A percentile compares a stretch with the other conserved stretches of the same genome.
Evolutionary conservation across 257 asterid genomes (phyloP).

Genomic region (Hygrophila difformis): DNA sequence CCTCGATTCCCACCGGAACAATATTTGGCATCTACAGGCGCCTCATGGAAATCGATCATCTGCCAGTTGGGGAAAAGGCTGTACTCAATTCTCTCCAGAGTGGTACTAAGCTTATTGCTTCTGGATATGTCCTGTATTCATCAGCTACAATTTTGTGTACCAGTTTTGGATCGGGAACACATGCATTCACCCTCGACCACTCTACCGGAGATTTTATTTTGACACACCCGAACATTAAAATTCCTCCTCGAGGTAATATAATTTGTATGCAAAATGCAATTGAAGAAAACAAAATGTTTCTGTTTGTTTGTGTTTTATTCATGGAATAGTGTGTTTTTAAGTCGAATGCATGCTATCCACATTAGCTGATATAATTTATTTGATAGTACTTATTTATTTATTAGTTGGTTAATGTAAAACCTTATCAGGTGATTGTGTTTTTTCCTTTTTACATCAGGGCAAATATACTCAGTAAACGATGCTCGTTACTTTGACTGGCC

Average conservation of each 20-base stretch:
- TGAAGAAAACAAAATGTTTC: too few relatives aligned
- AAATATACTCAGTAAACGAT: constrained; percentile 89
- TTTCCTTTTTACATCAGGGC: constrained; percentile 46
- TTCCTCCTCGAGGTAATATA: constrained; percentile 71
- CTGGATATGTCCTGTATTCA: constrained; percentile 84
- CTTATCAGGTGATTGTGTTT: constrained; percentile 4
- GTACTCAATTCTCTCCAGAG: constrained; percentile 75
- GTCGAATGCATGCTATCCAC: too few relatives aligned
- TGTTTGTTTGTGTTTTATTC: too few relatives aligned
- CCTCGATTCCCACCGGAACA: constrained; percentile 95
- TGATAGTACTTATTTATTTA: too few relatives aligned
- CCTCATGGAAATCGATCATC: constrained; percentile 66
- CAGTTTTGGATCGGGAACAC: constrained; percentile 79
- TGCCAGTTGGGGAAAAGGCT: constrained; percentile 68
- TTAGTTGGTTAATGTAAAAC: too few relatives aligned
- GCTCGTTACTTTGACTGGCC: constrained; percentile 98
- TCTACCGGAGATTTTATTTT: constrained; percentile 80
- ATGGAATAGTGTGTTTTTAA: too few relatives aligned
- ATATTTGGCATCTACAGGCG: constrained; percentile 78
- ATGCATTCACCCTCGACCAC: constrained; percentile 71
- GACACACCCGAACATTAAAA: constrained; percentile 59
- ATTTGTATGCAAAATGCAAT: not conserved
- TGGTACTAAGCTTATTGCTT: constrained; percentile 73
- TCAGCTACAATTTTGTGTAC: constrained; percentile 84
- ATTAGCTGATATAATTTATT: too few relatives aligned